Evolutionary conservation across 2,329 filamentous ascomycete genomes (phyloP).

Genomic region (Hortaea sp.): DNA sequence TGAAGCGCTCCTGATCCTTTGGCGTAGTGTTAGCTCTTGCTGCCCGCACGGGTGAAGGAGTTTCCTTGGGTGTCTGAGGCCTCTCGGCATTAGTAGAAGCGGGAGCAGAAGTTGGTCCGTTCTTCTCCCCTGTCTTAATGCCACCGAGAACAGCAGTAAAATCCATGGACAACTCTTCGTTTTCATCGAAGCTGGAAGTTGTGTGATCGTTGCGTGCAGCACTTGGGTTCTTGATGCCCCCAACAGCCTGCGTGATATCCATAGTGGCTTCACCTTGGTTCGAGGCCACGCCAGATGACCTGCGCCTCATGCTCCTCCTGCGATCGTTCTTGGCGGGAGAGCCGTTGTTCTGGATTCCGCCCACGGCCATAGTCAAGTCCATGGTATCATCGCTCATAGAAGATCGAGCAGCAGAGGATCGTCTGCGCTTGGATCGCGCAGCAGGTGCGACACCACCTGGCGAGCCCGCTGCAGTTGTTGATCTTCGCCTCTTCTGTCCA

Average conservation of each 20-base stretch:
- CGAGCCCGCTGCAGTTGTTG: slow-evolving; percentile 28
- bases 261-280: slow-evolving; percentile 40
- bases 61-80: slow-evolving; percentile 26
- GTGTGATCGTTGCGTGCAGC: slow-evolving; percentile 7
- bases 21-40: slow-evolving; percentile 43
- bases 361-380: slow-evolving; percentile 30
- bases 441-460: slow-evolving; percentile 12
- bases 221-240: slow-evolving; percentile 25
- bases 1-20: slow-evolving; percentile 46
- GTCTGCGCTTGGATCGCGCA: slow-evolving; percentile 26
- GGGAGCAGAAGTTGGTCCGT: slow-evolving; percentile 1
- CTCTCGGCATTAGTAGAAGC: slow-evolving; percentile 4
- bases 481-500: slow-evolving; percentile 34
- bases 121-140: slow-evolving; percentile 27
- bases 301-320: slow-evolving; percentile 24
- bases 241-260: slow-evolving; percentile 48
- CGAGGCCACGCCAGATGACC: slow-evolving; percentile 24
- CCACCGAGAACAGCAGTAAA: slow-evolving; percentile 40
- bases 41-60: slow-evolving; percentile 39
- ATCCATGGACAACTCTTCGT: slow-evolving; percentile 44
- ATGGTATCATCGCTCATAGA: slow-evolving; percentile 32
- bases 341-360: slow-evolving; percentile 20
- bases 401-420: slow-evolving; percentile 25
- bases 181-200: slow-evolving; percentile 23
- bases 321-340: slow-evolving; percentile 18